These are phyloP conservation scores for Phytopythium ostracodes DNA, from an alignment of 352 stramenopile genomes.

Conservation along the genomic window DNA sequence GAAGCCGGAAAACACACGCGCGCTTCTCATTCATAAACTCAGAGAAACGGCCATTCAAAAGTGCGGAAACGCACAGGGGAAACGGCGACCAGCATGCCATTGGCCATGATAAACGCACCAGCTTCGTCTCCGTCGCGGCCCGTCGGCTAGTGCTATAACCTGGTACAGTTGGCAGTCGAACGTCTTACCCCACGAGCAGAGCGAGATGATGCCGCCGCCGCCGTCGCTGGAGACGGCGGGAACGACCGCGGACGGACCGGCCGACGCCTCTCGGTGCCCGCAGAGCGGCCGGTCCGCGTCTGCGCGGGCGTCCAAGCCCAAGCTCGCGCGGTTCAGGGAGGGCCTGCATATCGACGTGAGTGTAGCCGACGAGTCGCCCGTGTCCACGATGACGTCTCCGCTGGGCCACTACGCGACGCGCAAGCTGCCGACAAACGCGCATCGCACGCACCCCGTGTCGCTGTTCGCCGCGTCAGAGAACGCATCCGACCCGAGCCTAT, in stretches of 20 bases:
- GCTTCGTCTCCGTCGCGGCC: background rate
- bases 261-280: background rate
- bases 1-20: constrained; percentile 8
- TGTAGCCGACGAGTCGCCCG: constrained; percentile 18
- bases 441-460: constrained; percentile 30
- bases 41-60: background rate
- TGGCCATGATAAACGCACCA: background rate
- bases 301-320: constrained; percentile 9
- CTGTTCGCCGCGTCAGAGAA: constrained; percentile 28
- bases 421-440: constrained; percentile 26
- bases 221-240: background rate
- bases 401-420: constrained; percentile 43
- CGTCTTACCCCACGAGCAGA: background rate
- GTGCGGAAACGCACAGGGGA: background rate
- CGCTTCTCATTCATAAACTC: background rate
- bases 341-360: constrained; percentile 49
- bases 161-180: background rate
- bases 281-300: constrained; percentile 7
- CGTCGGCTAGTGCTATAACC: background rate
- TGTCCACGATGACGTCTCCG: constrained; percentile 32
- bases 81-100: background rate
- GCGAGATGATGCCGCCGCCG: background rate
- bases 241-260: constrained; percentile 4
- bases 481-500: constrained; percentile 13
- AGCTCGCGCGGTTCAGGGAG: constrained; percentile 14